These are phyloP conservation scores for Glycine latifolia DNA, from an alignment of 306 rosid species.

Conservation along the genomic window DNA sequence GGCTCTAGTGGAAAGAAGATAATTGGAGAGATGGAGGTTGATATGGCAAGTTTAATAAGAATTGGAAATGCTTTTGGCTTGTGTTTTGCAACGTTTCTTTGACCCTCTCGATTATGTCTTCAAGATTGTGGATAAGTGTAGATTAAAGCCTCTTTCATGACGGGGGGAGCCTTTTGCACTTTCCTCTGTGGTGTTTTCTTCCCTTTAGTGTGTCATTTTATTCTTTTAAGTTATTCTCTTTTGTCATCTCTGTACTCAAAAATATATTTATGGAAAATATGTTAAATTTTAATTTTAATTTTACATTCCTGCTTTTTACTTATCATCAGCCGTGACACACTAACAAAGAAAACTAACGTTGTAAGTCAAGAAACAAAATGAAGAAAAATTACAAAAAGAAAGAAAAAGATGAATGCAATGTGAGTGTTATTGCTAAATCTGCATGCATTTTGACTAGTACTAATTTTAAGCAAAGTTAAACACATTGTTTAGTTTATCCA, in stretches of 20 bases:
- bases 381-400: too few species aligned
- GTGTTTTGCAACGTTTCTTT: slow-evolving; percentile 44
- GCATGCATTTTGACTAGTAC: neutral
- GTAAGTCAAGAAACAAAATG: neutral
- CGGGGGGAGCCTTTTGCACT: slow-evolving; percentile 53
- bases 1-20: slow-evolving; percentile 35
- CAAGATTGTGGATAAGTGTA: slow-evolving; percentile 51
- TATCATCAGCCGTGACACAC: neutral
- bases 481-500: too few species aligned
- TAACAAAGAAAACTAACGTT: neutral
- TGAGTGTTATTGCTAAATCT: neutral
- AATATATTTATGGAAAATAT: slow-evolving; percentile 37
- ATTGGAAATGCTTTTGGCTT: slow-evolving; percentile 40
- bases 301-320: neutral
- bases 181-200: slow-evolving; percentile 48
- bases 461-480: neutral
- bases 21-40: slow-evolving; percentile 41
- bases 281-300: neutral
- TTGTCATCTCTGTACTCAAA: slow-evolving; percentile 43
- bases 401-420: neutral
- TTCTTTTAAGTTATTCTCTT: slow-evolving; percentile 40
- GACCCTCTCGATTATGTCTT: slow-evolving; percentile 39
- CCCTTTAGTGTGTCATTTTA: slow-evolving; percentile 49
- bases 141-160: slow-evolving; percentile 51
- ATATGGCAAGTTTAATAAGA: slow-evolving; percentile 26